Conservation (phyloP, 148 eudicot species). For the Rhododendron kiyosumense region DNA sequence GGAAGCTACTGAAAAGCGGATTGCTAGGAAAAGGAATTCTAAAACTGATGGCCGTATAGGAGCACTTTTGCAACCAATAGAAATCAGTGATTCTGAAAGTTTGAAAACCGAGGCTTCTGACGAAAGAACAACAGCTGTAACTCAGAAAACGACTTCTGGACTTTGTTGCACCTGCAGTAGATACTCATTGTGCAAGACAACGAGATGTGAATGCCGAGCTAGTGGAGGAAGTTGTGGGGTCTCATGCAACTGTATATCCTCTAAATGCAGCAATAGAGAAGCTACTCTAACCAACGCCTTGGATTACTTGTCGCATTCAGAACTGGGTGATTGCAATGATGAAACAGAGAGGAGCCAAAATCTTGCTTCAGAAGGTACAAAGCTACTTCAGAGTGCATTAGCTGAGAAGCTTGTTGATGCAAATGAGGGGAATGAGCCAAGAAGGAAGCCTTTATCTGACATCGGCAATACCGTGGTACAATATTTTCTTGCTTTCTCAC, state of each 20-base stretch:
- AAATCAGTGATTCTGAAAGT: slow-evolving; percentile 20
- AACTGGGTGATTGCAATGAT: slow-evolving; percentile 14
- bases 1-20: slow-evolving; percentile 17
- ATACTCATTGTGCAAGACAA: slow-evolving; percentile 68
- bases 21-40: slow-evolving; percentile 30
- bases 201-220: slow-evolving; percentile 76
- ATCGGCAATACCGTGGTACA: slow-evolving; percentile 79
- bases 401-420: slow-evolving; percentile 43
- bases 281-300: slow-evolving; percentile 4
- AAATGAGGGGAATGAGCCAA: slow-evolving; percentile 31
- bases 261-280: slow-evolving; percentile 66
- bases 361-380: slow-evolving; percentile 81
- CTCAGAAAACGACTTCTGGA: slow-evolving; percentile 26
- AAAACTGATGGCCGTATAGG: slow-evolving; percentile 27
- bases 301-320: slow-evolving; percentile 17
- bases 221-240: slow-evolving; percentile 42
- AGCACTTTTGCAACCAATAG: slow-evolving; percentile 17
- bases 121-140: slow-evolving; percentile 7
- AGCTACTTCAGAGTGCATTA: slow-evolving; percentile 66
- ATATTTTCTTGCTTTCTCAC: not conserved
- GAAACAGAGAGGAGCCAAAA: slow-evolving; percentile 21
- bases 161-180: slow-evolving; percentile 72
- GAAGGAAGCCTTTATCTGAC: slow-evolving; percentile 82
- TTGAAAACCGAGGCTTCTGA: slow-evolving; percentile 15
- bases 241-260: slow-evolving; percentile 54